Evolutionary conservation across 352 stramenopile species (phyloP).

Genomic region (Pythium guiyangense): DNA sequence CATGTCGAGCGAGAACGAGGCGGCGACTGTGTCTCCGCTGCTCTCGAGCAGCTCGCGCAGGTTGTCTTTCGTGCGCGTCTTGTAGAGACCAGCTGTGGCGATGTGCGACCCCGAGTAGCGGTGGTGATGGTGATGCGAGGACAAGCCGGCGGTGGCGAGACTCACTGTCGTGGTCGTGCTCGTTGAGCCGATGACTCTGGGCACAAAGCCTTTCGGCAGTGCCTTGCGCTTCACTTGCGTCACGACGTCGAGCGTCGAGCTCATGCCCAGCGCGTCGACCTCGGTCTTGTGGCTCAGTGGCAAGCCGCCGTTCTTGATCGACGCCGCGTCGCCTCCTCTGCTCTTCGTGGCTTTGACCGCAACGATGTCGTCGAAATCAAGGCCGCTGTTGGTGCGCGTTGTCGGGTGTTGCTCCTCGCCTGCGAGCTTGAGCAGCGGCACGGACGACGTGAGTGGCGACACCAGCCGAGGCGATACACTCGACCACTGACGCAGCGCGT

Average conservation of each 20-base stretch:
- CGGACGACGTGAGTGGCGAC: constrained; percentile 20
- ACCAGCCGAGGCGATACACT: constrained; percentile 9
- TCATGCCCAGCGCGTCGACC: background rate
- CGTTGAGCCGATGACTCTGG: constrained; percentile 15
- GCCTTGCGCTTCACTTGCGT: constrained; percentile 27
- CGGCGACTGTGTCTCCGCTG: constrained; percentile 8
- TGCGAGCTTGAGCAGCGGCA: constrained; percentile 17
- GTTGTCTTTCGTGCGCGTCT: constrained; percentile 31
- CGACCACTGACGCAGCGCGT: background rate
- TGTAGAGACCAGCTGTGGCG: constrained; percentile 15
- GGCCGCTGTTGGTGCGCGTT: background rate
- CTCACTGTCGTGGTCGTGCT: constrained; percentile 13
- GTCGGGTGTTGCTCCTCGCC: constrained; percentile 5
- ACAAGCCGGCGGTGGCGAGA: constrained; percentile 11
- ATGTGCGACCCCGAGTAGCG: constrained; percentile 14
- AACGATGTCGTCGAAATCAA: background rate
- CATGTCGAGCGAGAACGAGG: constrained; percentile 31
- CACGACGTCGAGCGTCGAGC: constrained; percentile 9
- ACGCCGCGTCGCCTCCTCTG: background rate
- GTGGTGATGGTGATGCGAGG: constrained; percentile 9
- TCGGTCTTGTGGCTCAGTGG: background rate
- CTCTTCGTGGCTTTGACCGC: background rate
- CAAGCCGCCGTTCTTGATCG: constrained; percentile 1
- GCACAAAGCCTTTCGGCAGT: constrained; percentile 18
- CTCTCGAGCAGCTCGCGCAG: constrained; percentile 23